A percentile compares a stretch with the other conserved stretches of the same genome.
Evolutionary conservation across 2,329 filamentous ascomycete species (phyloP).

Genomic region (Periconia digitata): DNA sequence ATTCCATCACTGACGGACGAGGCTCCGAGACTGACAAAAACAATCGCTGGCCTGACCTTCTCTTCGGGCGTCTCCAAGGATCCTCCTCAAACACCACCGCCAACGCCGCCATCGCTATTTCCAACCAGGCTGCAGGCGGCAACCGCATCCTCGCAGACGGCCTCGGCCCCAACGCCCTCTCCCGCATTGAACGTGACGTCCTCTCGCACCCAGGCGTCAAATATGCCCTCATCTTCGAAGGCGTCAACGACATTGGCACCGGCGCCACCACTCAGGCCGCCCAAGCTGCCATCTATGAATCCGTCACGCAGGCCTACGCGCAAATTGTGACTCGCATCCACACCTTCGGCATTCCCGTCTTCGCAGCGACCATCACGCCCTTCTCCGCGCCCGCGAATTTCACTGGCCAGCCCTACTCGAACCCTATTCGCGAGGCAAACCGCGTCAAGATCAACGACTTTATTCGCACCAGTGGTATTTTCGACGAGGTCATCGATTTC

Average conservation of each 20-base stretch:
- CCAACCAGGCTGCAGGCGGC: slow-evolving; percentile 67
- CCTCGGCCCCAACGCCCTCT: slow-evolving; percentile 60
- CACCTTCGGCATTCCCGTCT: slow-evolving; percentile 57
- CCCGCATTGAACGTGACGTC: slow-evolving; percentile 63
- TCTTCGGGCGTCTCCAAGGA: slow-evolving; percentile 49
- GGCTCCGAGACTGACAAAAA: slow-evolving; percentile 61
- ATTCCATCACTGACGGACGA: slow-evolving; percentile 66
- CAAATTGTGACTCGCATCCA: slow-evolving; percentile 61
- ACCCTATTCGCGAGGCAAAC: slow-evolving; percentile 57
- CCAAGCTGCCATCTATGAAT: slow-evolving; percentile 53
- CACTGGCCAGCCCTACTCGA: slow-evolving; percentile 55
- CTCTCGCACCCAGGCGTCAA: slow-evolving; percentile 57
- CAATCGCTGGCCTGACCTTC: slow-evolving; percentile 45
- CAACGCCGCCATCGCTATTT: slow-evolving; percentile 55
- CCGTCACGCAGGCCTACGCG: slow-evolving; percentile 59
- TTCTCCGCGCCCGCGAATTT: slow-evolving; percentile 52
- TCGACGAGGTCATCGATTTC: slow-evolving; percentile 66
- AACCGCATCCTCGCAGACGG: slow-evolving; percentile 63
- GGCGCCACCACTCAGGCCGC: slow-evolving; percentile 47
- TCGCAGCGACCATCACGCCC: slow-evolving; percentile 68
- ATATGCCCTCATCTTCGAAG: slow-evolving; percentile 66
- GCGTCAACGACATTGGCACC: slow-evolving; percentile 64
- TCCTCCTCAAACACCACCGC: slow-evolving; percentile 12
- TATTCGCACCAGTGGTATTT: slow-evolving; percentile 59
- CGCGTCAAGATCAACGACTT: slow-evolving; percentile 62